Evolutionary conservation across 2,329 filamentous ascomycete species (phyloP), one percentile per base, ranked within the genome.

Genomic region (Hirsutella thompsonii): DNA sequence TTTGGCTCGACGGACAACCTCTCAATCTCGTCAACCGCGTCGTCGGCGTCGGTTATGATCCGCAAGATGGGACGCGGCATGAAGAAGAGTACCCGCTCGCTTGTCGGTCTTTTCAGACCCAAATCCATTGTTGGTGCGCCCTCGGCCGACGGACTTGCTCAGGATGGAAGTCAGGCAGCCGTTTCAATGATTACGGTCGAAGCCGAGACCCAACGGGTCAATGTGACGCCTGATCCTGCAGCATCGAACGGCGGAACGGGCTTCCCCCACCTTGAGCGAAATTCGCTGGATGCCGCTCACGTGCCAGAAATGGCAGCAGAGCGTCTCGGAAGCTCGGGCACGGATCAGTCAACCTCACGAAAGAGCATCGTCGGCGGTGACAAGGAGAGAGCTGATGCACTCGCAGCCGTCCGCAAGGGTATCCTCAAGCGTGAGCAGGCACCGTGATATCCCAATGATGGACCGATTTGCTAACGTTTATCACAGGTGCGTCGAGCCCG

Each of bases 11-110:
- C 87, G 0, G 92, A 98, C 61, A 96, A 96, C 51, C 64, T 98
- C 36, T 93, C 87, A 13, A 87, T 93, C 47, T 90, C 85, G 1
- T 93, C 87, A 4, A 93, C 86, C 9, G 86, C 86, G 18, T 93
- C 87, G 6, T 93, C 86, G 18, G 86, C 86, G 28, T 93, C 87
- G 23, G 79, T 93, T 52, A 93, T 93, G 86, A 83, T 98, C 49
- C 80, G 92, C 40, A 98, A 98, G 68, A 98, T 98, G 92, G 92
- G 92, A 42, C 87, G 88, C 49, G 89, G 90, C n/a, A 83, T 96
- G 79, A 96, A 94, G 73, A 93, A 92, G 63, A 82, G 87, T 39
- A 83, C 83, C 16, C 76, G 89, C 37, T 95, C 89, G 20, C 76
- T 98, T 41, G 93, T 93, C 50, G 92, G 92, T 20, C 70, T 98